Base-by-base conservation (phyloP, 2,329 filamentous ascomycete genomes). In the Aspergillus bombycis region DNA sequence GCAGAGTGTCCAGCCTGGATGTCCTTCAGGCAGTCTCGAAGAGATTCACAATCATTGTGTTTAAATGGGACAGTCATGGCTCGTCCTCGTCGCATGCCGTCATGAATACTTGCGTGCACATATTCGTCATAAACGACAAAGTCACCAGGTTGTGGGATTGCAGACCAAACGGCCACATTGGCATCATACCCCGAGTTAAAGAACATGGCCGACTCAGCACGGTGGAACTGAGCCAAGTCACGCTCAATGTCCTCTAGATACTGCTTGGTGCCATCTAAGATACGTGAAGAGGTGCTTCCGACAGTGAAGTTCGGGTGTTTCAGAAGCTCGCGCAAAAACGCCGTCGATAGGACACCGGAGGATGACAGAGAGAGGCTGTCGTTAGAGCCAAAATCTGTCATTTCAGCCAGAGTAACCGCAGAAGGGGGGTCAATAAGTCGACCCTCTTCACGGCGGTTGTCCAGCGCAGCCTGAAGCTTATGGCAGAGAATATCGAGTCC, bases 91-190 rank as follows among this genome's bases (percentile, higher is more conserved):
- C 80, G 80, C 86, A 91, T 89, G 0, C 89, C 89, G 71, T 91
- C 89, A 62, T 91, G 89, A 3, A 89, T 86, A 63, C 88, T 91
- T 1, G 90, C 90, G 67, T 91, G 90, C 8, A 91, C 84, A 23
- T 88, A 79, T 70, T 87, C 88, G 63, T 92, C 89, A 65, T 89
- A 88, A 0, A 92, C 74, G 14, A 92, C 78, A 0, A 81, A 70
- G 69, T 88, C 86, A 0, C 81, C 83, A 0, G 72, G 74, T 64
- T 84, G 84, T 4, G 85, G 83, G 1, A 84, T 78, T 48, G 82
- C 83, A 19, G 78, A 74, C 48, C 87, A 83, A 4, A 88, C 72
- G 0, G 84, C 86, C 0, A 81, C 78, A 65, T 88, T 88, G 3
- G 85, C 86, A 60, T 87, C 85, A 56, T 83, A 86, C 0, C 85